Percentiles rank a stretch among this genome's conserved stretches.
phyloP scores from a whole-genome alignment of 2,329 filamentous ascomycete species.

The Aspergillus aculeatus region DNA sequence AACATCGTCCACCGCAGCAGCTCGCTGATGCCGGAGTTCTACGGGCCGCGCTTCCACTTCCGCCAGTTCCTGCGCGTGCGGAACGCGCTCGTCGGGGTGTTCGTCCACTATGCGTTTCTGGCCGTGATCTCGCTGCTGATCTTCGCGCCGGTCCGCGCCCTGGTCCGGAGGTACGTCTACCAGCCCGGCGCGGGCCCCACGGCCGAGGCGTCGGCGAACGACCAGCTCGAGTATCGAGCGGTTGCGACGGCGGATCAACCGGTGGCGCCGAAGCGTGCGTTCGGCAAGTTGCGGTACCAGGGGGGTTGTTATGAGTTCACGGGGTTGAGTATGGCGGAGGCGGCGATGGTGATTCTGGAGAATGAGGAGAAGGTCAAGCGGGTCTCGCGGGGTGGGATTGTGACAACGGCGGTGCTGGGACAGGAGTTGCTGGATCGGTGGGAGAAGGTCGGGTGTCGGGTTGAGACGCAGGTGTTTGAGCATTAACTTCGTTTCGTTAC shows the following conservation, averaged over 20 bases:
- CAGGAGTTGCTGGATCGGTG: conserved; percentile 48
- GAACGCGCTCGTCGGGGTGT: conserved; percentile 48
- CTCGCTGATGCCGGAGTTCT: conserved; percentile 57
- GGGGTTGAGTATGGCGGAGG: conserved; percentile 44
- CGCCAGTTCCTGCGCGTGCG: conserved; percentile 56
- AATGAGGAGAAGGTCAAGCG: conserved; percentile 44
- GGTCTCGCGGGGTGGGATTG: conserved; percentile 46
- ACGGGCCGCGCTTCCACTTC: conserved; percentile 59
- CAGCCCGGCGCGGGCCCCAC: conserved; percentile 53
- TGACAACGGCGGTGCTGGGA: conserved; percentile 51
- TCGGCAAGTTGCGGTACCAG: conserved; percentile 43
- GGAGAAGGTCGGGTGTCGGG: conserved; percentile 42
- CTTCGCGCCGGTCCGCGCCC: conserved; percentile 54
- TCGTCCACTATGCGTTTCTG: conserved; percentile 51
- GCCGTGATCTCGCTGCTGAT: conserved; percentile 49
- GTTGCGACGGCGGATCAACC: conserved; percentile 44
- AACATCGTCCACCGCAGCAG: conserved; percentile 61
- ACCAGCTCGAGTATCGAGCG: conserved; percentile 45
- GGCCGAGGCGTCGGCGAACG: conserved; percentile 42
- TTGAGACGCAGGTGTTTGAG: conserved; percentile 41
- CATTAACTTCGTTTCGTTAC: conserved; percentile 14
- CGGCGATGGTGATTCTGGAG: conserved; percentile 45
- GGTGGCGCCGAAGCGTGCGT: conserved; percentile 37
- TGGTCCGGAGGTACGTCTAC: conserved; percentile 48
- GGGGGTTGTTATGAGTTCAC: conserved; percentile 47